These are phyloP conservation scores for Diplodia scrobiculata DNA, from an alignment of 2,329 filamentous ascomycete species.

Conservation along the genomic window DNA sequence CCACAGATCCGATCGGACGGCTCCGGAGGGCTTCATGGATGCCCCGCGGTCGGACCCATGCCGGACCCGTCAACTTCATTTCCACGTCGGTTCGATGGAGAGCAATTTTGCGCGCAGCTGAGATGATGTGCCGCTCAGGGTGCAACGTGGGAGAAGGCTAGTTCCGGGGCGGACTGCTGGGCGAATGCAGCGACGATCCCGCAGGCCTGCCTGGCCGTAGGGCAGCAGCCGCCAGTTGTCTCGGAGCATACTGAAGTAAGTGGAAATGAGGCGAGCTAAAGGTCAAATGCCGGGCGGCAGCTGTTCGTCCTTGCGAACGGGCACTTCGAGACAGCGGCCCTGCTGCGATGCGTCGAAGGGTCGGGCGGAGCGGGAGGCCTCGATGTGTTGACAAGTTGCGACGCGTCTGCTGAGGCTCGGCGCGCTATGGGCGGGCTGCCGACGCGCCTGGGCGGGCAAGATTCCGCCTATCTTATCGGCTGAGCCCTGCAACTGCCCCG, in stretches of 20 bases:
- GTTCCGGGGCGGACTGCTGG: constrained; percentile 7
- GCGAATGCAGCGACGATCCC: constrained; percentile 18
- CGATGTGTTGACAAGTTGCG: not conserved
- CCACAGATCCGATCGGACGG: constrained; percentile 23
- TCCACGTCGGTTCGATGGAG: constrained; percentile 11
- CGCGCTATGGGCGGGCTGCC: constrained; percentile 9
- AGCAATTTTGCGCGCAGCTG: constrained; percentile 1
- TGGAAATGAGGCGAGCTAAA: constrained; percentile 11
- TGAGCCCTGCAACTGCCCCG: constrained; percentile 5
- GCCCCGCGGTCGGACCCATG: constrained; percentile 1
- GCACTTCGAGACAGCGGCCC: not conserved
- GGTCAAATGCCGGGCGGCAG: constrained; percentile 10
- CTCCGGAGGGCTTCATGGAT: not conserved
- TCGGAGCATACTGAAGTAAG: not conserved
- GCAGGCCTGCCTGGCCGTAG: not conserved
- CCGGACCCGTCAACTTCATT: constrained; percentile 7
- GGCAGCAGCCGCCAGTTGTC: not conserved
- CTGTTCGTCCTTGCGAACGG: not conserved
- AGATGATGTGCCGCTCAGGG: not conserved
- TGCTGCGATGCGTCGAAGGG: constrained; percentile 1
- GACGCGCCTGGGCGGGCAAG: constrained; percentile 17
- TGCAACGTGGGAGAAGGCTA: constrained; percentile 20
- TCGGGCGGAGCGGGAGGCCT: too few relatives aligned
- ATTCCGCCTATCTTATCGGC: constrained; percentile 26
- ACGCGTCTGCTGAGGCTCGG: constrained; percentile 14